Conservation (phyloP, 306 rosid species). For the Argentina anserina region DNA sequence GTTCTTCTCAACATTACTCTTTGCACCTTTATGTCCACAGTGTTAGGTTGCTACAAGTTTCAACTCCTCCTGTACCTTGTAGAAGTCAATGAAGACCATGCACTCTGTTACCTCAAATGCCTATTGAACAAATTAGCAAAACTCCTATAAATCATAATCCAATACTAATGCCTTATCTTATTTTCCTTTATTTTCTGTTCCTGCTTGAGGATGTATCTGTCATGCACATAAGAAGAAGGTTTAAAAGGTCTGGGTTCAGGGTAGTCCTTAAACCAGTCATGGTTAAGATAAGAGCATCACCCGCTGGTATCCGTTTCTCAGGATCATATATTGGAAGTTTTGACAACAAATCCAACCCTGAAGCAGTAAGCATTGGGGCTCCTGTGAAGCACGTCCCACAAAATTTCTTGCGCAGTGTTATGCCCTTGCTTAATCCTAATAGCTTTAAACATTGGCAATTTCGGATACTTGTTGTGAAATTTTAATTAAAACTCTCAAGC, state of each 20-base stretch:
- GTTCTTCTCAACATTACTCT: background rate
- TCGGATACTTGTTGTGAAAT: too few relatives aligned
- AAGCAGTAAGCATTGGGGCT: constrained; percentile 60
- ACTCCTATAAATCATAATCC: too few relatives aligned
- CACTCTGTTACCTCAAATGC: too few relatives aligned
- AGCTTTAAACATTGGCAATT: constrained; percentile 59
- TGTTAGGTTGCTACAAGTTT: too few relatives aligned
- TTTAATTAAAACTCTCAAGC: too few relatives aligned
- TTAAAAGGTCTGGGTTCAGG: constrained; percentile 63
- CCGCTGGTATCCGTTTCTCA: constrained; percentile 70
- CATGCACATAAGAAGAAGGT: constrained; percentile 44
- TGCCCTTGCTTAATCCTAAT: constrained; percentile 59
- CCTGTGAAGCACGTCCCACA: constrained; percentile 75
- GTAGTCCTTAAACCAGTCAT: constrained; percentile 77
- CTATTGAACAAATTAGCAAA: too few relatives aligned
- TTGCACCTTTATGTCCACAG: too few relatives aligned
- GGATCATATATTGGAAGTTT: constrained; percentile 69
- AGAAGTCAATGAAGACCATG: too few relatives aligned
- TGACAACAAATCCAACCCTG: constrained; percentile 78
- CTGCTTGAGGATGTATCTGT: constrained; percentile 42
- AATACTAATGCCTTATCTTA: too few relatives aligned
- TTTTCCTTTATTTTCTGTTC: constrained; percentile 16
- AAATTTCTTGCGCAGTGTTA: constrained; percentile 62
- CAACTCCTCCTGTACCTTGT: too few relatives aligned
- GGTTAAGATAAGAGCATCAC: constrained; percentile 73